A percentile compares a stretch with the other conserved stretches of the same genome.
Conservation (phyloP, 495 filamentous ascomycete species). For the Chaetomium fimeti region DNA sequence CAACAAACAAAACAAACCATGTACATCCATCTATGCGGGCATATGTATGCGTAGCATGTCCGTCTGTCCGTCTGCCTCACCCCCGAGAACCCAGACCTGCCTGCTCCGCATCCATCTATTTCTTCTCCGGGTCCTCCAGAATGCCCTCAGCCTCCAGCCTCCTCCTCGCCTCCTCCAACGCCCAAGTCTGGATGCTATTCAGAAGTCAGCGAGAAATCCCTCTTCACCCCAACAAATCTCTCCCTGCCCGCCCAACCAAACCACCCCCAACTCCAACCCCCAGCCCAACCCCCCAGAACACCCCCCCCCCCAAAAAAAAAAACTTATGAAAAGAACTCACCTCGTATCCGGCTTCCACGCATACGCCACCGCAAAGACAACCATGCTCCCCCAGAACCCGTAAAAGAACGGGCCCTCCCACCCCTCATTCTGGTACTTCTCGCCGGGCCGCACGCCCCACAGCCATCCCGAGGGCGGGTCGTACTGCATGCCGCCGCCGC, state of each 20-base stretch:
- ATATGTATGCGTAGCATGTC: slow-evolving; percentile 5
- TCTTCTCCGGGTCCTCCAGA: slow-evolving; percentile 63
- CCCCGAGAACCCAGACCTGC: not conserved
- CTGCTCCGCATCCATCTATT: slow-evolving; percentile 13
- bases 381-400: slow-evolving; percentile 83
- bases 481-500: slow-evolving; percentile 72
- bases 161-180: slow-evolving; percentile 90
- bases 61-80: slow-evolving; percentile 7
- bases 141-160: slow-evolving; percentile 94
- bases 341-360: slow-evolving; percentile 98
- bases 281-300: too few species aligned
- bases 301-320: not conserved
- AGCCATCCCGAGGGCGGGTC: slow-evolving; percentile 91
- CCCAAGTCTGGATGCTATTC: slow-evolving; percentile 97
- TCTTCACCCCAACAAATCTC: too few species aligned
- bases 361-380: slow-evolving; percentile 75
- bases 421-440: slow-evolving; percentile 93
- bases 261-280: too few species aligned
- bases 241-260: too few species aligned
- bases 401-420: slow-evolving; percentile 90
- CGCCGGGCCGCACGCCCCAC: slow-evolving; percentile 83
- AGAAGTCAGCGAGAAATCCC: not conserved
- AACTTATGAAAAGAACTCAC: slow-evolving; percentile 57
- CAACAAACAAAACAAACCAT: slow-evolving; percentile 6
- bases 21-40: slow-evolving; percentile 10